Percentiles rank a stretch among this genome's conserved stretches.
phyloP scores from a whole-genome alignment of 2,329 filamentous ascomycete genomes.

The Fusarium coicis region DNA sequence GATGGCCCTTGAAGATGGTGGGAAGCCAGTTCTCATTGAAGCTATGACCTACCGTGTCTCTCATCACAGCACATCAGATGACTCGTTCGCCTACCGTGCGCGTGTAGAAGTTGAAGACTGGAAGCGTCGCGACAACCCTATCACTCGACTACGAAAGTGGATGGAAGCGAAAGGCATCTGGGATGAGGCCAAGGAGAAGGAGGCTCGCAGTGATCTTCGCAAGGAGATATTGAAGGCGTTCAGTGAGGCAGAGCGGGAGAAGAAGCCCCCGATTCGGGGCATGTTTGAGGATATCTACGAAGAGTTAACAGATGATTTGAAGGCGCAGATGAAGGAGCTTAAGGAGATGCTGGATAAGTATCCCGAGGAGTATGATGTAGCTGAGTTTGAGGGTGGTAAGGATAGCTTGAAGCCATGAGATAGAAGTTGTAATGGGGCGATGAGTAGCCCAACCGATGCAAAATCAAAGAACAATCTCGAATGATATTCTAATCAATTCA shows the following conservation, averaged over 20 bases:
- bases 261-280: conserved; percentile 76
- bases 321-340: conserved; percentile 77
- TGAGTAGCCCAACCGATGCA: not conserved
- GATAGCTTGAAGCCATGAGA: conserved; percentile 63
- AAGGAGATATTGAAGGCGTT: conserved; percentile 88
- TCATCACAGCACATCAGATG: conserved; percentile 96
- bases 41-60: conserved; percentile 98
- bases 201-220: conserved; percentile 71
- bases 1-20: conserved; percentile 83
- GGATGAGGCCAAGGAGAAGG: conserved; percentile 85
- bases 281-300: conserved; percentile 94
- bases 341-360: conserved; percentile 84
- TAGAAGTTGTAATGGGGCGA: not conserved
- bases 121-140: conserved; percentile 90
- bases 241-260: conserved; percentile 81
- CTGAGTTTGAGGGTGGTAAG: conserved; percentile 78
- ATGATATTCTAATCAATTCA: not conserved
- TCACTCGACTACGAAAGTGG: conserved; percentile 88
- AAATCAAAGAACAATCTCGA: not conserved
- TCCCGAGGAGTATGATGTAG: conserved; percentile 90
- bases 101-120: conserved; percentile 95
- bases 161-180: conserved; percentile 85
- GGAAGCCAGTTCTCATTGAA: conserved; percentile 86
- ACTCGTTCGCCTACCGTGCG: conserved; percentile 95
- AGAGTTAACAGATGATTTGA: conserved; percentile 81